phyloP scores from a whole-genome alignment of 2,329 filamentous ascomycete genomes.

The Xylaria sp. region DNA sequence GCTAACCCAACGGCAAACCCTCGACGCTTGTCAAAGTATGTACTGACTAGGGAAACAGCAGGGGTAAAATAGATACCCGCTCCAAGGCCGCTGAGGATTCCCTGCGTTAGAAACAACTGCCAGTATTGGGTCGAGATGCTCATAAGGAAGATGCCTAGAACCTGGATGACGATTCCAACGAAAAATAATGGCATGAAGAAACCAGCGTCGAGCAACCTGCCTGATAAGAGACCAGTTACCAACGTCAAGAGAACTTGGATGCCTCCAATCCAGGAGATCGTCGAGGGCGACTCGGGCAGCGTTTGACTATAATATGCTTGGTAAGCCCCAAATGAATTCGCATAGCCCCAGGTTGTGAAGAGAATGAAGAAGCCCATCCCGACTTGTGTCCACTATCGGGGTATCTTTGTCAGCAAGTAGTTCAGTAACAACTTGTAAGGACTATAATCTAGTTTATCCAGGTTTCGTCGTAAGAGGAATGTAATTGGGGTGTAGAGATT shows the following conservation, averaged over 20 bases:
- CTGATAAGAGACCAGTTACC: conserved; percentile 54
- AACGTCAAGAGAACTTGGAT: conserved; percentile 57
- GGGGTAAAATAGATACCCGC: conserved; percentile 67
- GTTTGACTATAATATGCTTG: conserved; percentile 57
- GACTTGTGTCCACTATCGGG: conserved; percentile 50
- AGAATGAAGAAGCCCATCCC: conserved; percentile 53
- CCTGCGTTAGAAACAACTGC: conserved; percentile 61
- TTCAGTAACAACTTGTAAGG: not conserved
- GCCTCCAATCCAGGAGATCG: conserved; percentile 58
- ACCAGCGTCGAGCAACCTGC: conserved; percentile 57
- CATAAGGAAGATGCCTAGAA: conserved; percentile 58
- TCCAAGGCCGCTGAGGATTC: conserved; percentile 60
- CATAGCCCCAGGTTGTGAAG: conserved; percentile 59
- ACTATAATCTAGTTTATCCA: no score
- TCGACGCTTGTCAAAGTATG: conserved; percentile 68
- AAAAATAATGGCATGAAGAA: conserved; percentile 54
- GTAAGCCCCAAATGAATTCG: conserved; percentile 58
- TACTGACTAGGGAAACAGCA: conserved; percentile 67
- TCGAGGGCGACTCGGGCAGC: conserved; percentile 49
- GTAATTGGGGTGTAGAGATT: not conserved
- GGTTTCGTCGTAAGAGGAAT: not conserved
- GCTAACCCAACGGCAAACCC: conserved; percentile 68
- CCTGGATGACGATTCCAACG: conserved; percentile 52
- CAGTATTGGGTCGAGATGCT: conserved; percentile 57
- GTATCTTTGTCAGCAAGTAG: conserved; percentile 7